These are phyloP conservation scores for Parasitella parasitica DNA, from an alignment of 371 early-diverging fungal species.

Conservation along the genomic window DNA sequence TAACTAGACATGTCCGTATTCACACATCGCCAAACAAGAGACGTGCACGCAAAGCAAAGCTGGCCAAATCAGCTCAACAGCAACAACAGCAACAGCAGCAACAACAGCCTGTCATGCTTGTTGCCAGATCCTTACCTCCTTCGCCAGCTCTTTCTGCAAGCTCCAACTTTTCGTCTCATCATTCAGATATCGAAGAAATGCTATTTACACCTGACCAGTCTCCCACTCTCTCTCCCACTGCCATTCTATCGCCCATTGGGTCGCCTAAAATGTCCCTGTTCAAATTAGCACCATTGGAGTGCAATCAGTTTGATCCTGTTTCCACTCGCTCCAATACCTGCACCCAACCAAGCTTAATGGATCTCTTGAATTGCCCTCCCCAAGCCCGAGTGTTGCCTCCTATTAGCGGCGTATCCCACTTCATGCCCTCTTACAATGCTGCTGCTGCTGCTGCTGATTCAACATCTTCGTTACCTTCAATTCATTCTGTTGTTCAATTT, in stretches of 20 bases:
- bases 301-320: conserved; percentile 19
- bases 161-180: conserved; percentile 21
- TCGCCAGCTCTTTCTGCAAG: conserved; percentile 42
- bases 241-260: conserved; percentile 22
- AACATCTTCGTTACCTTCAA: conserved; percentile 19
- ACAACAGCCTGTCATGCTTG: conserved; percentile 10
- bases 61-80: conserved; percentile 11
- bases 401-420: conserved; percentile 15
- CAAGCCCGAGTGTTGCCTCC: conserved; percentile 52
- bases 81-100: conserved; percentile 12
- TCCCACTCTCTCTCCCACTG: conserved; percentile 33
- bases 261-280: conserved; percentile 19
- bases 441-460: neutral
- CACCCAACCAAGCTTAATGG: conserved; percentile 24
- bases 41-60: conserved; percentile 24
- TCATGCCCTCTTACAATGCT: neutral
- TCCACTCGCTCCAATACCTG: neutral
- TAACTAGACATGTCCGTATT: conserved; percentile 82
- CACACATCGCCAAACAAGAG: conserved; percentile 54
- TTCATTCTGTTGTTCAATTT: conserved; percentile 26
- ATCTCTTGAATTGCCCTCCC: conserved; percentile 46
- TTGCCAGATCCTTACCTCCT: conserved; percentile 27
- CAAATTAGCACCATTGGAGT: conserved; percentile 34
- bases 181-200: conserved; percentile 44
- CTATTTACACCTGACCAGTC: conserved; percentile 46